Evolutionary conservation across 495 filamentous ascomycete species (phyloP).

Genomic region (Lentithecium fluviatile): DNA sequence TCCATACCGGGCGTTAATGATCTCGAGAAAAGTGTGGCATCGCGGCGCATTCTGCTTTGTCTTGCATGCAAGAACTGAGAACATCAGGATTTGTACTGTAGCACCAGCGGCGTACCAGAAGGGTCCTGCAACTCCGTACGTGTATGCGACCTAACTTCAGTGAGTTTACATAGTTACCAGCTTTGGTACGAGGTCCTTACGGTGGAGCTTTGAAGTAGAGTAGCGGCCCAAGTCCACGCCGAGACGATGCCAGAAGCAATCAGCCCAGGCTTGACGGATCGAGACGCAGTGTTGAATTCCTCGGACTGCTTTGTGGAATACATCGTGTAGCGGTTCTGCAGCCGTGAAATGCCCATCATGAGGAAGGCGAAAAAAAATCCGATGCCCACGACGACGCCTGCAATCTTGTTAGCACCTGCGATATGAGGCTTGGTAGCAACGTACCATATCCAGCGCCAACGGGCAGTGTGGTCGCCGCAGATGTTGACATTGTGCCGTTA

Average conservation of each 20-base stretch:
- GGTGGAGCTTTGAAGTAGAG: slow-evolving; percentile 34
- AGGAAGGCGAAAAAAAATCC: slow-evolving; percentile 35
- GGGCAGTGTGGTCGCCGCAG: slow-evolving; percentile 17
- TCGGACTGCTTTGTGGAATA: slow-evolving; percentile 34
- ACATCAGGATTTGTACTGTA: slow-evolving; percentile 43
- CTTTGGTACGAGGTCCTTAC: slow-evolving; percentile 30
- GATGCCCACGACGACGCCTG: slow-evolving; percentile 31
- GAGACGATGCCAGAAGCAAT: slow-evolving; percentile 33
- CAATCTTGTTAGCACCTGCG: neutral
- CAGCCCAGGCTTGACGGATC: slow-evolving; percentile 30
- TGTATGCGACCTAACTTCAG: slow-evolving; percentile 11
- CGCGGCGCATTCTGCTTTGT: slow-evolving; percentile 37
- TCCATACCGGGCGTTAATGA: slow-evolving; percentile 37
- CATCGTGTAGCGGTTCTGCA: slow-evolving; percentile 35
- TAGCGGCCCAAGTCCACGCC: slow-evolving; percentile 38
- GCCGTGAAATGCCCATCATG: slow-evolving; percentile 31
- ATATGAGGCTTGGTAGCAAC: neutral
- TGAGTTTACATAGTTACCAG: neutral
- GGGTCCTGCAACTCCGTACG: slow-evolving; percentile 25
- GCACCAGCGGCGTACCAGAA: slow-evolving; percentile 39
- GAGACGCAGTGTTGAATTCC: slow-evolving; percentile 33
- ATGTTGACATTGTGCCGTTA: slow-evolving; percentile 4
- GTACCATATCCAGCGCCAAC: slow-evolving; percentile 32
- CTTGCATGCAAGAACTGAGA: slow-evolving; percentile 36
- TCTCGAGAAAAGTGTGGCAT: slow-evolving; percentile 39